Evolutionary conservation across 345 rosid genomes (phyloP).

Genomic region (Euclidium syriacum): DNA sequence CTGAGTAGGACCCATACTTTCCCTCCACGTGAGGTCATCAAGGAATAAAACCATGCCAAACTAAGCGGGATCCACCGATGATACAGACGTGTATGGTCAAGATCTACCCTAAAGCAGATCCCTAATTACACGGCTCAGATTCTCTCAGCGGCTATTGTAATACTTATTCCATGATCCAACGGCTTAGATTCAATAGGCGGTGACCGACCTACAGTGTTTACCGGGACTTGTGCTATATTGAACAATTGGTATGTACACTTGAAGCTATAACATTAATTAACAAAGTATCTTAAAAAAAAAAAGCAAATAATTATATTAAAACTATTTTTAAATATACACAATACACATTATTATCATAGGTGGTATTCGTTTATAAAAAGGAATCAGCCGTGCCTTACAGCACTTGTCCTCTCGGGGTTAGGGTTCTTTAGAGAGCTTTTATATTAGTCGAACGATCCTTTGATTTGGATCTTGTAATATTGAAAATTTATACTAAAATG

Average conservation of each 20-base stretch:
- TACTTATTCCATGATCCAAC: conserved; percentile 39
- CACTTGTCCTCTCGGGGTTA: conserved; percentile 32
- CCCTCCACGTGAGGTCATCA: conserved; percentile 41
- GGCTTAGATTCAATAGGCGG: conserved; percentile 51
- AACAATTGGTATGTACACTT: conserved; percentile 42
- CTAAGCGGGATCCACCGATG: too few species aligned
- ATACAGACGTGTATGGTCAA: conserved; percentile 39
- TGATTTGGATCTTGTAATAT: conserved; percentile 10
- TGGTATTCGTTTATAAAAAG: conserved; percentile 40
- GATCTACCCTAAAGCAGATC: conserved; percentile 36
- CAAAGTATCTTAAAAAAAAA: too few species aligned
- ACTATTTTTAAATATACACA: neutral
- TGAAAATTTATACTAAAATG: neutral
- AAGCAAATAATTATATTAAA: too few species aligned
- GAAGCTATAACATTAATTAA: conserved; percentile 15
- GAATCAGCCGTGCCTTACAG: neutral
- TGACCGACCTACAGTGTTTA: conserved; percentile 58
- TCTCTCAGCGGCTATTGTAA: conserved; percentile 39
- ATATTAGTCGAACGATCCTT: conserved; percentile 2
- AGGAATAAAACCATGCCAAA: neutral
- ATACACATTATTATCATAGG: conserved; percentile 21
- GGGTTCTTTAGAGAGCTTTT: conserved; percentile 24
- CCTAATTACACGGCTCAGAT: conserved; percentile 45
- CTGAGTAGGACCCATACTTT: conserved; percentile 16
- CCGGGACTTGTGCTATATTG: conserved; percentile 34